Base-by-base conservation (phyloP, 441 rosid genomes). In the Viola pubescens region DNA sequence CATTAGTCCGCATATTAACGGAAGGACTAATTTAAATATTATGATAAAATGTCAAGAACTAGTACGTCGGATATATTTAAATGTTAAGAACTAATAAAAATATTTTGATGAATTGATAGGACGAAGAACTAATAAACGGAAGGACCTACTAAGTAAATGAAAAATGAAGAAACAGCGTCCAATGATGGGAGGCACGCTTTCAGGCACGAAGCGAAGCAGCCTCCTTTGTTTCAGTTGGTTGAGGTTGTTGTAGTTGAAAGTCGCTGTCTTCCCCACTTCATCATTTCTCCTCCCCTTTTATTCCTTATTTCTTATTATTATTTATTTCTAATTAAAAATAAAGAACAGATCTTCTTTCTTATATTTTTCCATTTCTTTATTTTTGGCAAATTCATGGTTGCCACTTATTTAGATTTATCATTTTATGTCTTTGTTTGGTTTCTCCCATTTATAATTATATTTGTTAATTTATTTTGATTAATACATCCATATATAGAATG, bases 281-380 rank as follows among this genome's bases (percentile, higher is more conserved):
- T 37, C 13, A 49, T 44, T 16, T 6, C 34, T 4, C 45, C 9
- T 43, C 2, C 3, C 16, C 37, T 57, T 16, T 34, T n/a, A 9
- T 16, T 16, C 19, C 44, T 13, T 7, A 16, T 37, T 6, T 9
- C 11, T 4, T 46, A 8, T 12, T 46, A 4, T 46, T 1, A 0
- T 3, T 6, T 26, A 26, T 26, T 26, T 26, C 34, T 26, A 26
- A 26, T 26, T 26, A 26, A 26, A 26, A 26, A 26, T 26, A 26
- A 26, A 26, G 34, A 46, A 43, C 46, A 43, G 7, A 6, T 9
- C 12, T 16, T 16, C 19, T 16, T 59, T 11, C 26, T 49, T 54
- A 50, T 70, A 45, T 69, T 47, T 43, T 9, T 41, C 56, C 58
- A 52, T 55, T 58, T 56, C 56, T 49, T 19, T 46, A 40, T 37